A percentile compares a stretch with the other conserved stretches of the same genome.
Evolutionary conservation across 495 filamentous ascomycete genomes (phyloP).

Genomic region (Parmelia sp.): DNA sequence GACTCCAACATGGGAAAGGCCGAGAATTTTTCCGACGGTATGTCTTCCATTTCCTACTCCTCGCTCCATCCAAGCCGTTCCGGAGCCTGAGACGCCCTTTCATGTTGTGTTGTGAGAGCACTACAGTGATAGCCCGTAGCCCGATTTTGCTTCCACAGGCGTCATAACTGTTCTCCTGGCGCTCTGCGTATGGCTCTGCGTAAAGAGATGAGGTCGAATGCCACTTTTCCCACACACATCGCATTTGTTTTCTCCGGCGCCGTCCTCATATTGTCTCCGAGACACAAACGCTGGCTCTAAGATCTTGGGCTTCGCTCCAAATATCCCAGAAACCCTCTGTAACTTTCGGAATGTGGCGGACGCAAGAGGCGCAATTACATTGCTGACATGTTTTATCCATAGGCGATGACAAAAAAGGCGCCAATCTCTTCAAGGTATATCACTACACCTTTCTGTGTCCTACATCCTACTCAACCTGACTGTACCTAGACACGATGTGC

Average conservation of each 20-base stretch:
- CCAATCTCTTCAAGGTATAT: slow-evolving; percentile 90
- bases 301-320: neutral
- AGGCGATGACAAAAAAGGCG: slow-evolving; percentile 97
- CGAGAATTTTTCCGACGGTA: slow-evolving; percentile 30
- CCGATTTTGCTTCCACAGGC: neutral
- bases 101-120: neutral
- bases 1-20: slow-evolving; percentile 19
- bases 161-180: neutral
- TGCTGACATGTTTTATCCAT: neutral
- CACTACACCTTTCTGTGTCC: neutral
- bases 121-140: neutral
- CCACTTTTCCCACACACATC: neutral
- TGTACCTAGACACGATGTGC: slow-evolving; percentile 74
- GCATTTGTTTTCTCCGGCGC: neutral
- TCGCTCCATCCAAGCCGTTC: neutral
- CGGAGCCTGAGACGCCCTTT: neutral
- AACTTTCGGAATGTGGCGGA: neutral
- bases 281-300: neutral
- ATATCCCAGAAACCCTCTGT: neutral
- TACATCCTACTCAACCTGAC: neutral
- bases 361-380: neutral
- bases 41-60: slow-evolving; percentile 19
- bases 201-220: neutral
- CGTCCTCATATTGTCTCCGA: neutral
- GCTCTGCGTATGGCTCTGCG: neutral